phyloP scores from a whole-genome alignment of 169 alveolate species.

The Cryptosporidium viatorum region DNA sequence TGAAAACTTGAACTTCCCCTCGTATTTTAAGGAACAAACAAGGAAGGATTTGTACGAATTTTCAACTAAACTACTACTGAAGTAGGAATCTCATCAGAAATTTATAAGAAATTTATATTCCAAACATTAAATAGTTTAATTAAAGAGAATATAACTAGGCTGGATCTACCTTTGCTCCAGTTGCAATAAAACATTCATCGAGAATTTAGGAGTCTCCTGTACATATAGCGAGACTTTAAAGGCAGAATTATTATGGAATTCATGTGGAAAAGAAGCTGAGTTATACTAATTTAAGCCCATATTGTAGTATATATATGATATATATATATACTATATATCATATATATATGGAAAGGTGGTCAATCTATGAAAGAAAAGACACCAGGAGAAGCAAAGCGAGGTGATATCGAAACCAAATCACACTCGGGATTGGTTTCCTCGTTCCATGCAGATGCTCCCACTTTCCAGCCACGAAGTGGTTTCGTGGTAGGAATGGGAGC shows the following conservation, averaged over 20 bases:
- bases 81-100: background rate
- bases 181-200: background rate
- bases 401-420: conserved; percentile 46
- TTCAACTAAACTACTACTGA: background rate
- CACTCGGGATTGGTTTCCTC: conserved; percentile 38
- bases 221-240: background rate
- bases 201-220: background rate
- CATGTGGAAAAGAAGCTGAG: background rate
- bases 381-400: conserved; percentile 29
- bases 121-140: too few species aligned
- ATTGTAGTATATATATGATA: background rate
- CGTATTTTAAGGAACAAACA: background rate
- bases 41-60: background rate
- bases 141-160: background rate
- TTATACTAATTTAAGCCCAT: background rate
- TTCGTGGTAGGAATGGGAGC: conserved; percentile 17
- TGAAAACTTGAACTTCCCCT: background rate
- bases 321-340: background rate
- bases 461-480: conserved; percentile 58
- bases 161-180: background rate
- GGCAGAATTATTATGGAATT: background rate
- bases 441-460: conserved; percentile 75
- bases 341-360: conserved; percentile 2
- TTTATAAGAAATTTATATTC: too few species aligned
- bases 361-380: conserved; percentile 69